phyloP scores from a whole-genome alignment of 1,284 basidiomycete species.

The Ceratobasidium sp. region DNA sequence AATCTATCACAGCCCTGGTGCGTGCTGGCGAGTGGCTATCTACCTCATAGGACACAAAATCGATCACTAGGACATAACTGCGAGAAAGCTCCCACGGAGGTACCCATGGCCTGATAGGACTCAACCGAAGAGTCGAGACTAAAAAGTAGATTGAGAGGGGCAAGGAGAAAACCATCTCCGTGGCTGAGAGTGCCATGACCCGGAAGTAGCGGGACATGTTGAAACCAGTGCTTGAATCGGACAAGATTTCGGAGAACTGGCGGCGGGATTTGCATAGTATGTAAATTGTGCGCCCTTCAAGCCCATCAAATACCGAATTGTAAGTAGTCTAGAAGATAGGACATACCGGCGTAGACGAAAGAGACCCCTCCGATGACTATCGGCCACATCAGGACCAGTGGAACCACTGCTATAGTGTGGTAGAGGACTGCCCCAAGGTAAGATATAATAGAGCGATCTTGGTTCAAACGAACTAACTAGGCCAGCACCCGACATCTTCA shows the following conservation, averaged over 20 bases:
- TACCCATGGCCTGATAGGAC: constrained; percentile 61
- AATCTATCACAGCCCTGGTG: neutral
- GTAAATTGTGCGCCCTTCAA: constrained; percentile 27
- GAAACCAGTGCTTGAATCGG: neutral
- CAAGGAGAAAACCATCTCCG: constrained; percentile 24
- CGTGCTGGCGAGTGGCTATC: neutral
- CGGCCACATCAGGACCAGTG: constrained; percentile 28
- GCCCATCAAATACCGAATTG: too few species aligned
- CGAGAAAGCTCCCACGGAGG: constrained; percentile 69
- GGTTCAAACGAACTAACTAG: neutral
- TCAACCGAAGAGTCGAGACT: neutral
- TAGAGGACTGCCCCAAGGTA: constrained; percentile 12
- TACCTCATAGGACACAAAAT: neutral
- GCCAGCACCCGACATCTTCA: constrained; percentile 48
- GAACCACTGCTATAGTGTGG: neutral
- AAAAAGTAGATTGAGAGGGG: constrained; percentile 15
- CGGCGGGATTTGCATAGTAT: constrained; percentile 37
- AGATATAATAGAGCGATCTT: too few species aligned
- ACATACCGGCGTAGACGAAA: constrained; percentile 27
- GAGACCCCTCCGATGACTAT: constrained; percentile 21
- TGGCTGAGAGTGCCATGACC: constrained; percentile 29
- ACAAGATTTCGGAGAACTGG: constrained; percentile 29
- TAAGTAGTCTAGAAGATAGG: too few species aligned
- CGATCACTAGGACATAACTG: constrained; percentile 25
- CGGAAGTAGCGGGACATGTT: constrained; percentile 31